These are phyloP conservation scores for Mytilinidion resinicola DNA, from an alignment of 495 filamentous ascomycete genomes.

Conservation along the genomic window DNA sequence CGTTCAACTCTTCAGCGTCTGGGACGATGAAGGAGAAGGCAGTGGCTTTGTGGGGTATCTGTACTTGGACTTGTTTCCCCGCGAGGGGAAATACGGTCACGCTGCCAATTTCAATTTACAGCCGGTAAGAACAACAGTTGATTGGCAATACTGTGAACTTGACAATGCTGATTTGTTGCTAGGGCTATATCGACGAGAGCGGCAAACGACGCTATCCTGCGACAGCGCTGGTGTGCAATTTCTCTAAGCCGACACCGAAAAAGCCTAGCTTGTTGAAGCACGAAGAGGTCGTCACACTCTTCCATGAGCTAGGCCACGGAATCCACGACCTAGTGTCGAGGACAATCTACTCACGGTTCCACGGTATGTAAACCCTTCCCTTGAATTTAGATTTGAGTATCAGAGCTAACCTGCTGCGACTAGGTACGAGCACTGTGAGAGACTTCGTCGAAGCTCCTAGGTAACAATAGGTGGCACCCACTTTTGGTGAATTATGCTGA, in stretches of 20 bases:
- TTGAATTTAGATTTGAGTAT: neutral
- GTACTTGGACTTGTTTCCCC: conserved; percentile 62
- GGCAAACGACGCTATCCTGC: conserved; percentile 60
- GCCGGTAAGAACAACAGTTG: conserved; percentile 23
- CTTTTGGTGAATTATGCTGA: neutral
- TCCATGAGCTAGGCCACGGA: conserved; percentile 71
- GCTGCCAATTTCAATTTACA: conserved; percentile 47
- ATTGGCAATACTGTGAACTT: neutral
- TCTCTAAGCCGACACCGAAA: conserved; percentile 62
- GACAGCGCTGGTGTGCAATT: conserved; percentile 66
- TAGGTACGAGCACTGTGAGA: conserved; percentile 54
- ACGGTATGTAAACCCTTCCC: conserved; percentile 37
- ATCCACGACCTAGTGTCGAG: conserved; percentile 64
- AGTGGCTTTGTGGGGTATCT: conserved; percentile 64
- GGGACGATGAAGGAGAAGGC: conserved; percentile 61
- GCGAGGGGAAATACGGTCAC: conserved; percentile 59
- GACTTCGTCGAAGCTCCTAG: conserved; percentile 68
- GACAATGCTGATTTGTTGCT: neutral
- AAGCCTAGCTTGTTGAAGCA: conserved; percentile 67
- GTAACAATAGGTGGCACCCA: neutral
- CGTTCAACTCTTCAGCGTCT: conserved; percentile 62
- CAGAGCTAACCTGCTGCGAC: neutral
- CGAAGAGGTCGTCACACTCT: conserved; percentile 63
- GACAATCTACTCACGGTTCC: conserved; percentile 65
- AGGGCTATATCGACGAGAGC: conserved; percentile 51